Evolutionary conservation across 1,284 basidiomycete species (phyloP).

Genomic region (Sporisorium sorghi): DNA sequence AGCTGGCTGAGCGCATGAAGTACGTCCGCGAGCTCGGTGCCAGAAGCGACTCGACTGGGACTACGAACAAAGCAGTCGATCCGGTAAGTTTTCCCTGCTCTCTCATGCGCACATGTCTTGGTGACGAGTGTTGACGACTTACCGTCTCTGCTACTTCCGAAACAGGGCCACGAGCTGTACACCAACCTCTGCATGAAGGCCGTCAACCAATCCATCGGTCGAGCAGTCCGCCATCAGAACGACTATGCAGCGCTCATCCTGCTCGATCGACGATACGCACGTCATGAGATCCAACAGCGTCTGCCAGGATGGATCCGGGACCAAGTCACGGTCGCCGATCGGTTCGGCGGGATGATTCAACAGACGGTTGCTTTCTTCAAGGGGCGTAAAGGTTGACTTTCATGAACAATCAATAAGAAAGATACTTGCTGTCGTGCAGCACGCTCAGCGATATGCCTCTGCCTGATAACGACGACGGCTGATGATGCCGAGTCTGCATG

Average conservation of each 20-base stretch:
- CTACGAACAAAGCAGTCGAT: slow-evolving; percentile 8
- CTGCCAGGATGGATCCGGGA: slow-evolving; percentile 76
- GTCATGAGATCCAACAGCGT: slow-evolving; percentile 54
- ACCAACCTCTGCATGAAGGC: slow-evolving; percentile 82
- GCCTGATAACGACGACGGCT: not conserved
- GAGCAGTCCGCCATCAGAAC: slow-evolving; percentile 66
- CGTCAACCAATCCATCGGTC: slow-evolving; percentile 96
- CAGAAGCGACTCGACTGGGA: slow-evolving; percentile 5
- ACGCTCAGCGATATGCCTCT: not conserved
- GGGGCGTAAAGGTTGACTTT: slow-evolving; percentile 15
- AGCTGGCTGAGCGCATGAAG: slow-evolving; percentile 88
- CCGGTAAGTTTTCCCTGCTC: slow-evolving; percentile 20
- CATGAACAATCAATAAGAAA: not conserved
- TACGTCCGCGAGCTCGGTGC: slow-evolving; percentile 54
- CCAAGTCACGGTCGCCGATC: slow-evolving; percentile 75
- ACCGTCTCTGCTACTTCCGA: not conserved
- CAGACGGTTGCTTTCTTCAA: slow-evolving; percentile 71
- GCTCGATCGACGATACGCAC: slow-evolving; percentile 60
- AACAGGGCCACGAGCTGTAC: slow-evolving; percentile 61
- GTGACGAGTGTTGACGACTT: not conserved
- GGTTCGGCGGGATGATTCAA: slow-evolving; percentile 81
- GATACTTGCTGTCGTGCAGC: not conserved
- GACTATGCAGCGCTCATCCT: slow-evolving; percentile 66
- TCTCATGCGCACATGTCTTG: not conserved
- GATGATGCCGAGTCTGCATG: too few species aligned